Percentiles rank a stretch among this genome's conserved stretches.
Evolutionary conservation across 2,329 filamentous ascomycete genomes (phyloP).

Genomic region (Zymoseptoria pseudotritici): DNA sequence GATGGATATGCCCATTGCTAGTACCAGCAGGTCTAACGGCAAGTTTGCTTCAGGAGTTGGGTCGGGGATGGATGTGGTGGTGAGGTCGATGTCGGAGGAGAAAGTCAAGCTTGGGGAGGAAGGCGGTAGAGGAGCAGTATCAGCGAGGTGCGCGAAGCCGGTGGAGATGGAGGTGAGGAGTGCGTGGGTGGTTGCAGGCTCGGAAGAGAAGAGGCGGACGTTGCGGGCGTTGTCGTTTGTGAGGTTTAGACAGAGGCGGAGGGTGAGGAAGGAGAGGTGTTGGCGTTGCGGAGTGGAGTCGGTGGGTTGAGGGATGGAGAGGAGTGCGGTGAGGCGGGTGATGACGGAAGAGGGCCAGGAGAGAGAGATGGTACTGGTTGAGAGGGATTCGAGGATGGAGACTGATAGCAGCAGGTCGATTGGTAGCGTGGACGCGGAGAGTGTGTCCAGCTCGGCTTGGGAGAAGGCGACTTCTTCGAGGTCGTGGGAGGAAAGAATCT

Average conservation of each 20-base stretch:
- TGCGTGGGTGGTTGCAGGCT: constrained; percentile 41
- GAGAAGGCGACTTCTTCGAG: constrained; percentile 13
- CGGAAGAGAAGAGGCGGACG: constrained; percentile 58
- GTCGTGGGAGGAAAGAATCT: constrained; percentile 37
- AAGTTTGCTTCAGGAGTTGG: not conserved
- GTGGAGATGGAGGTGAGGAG: constrained; percentile 24
- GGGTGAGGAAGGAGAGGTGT: constrained; percentile 36
- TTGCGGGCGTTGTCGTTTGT: constrained; percentile 71
- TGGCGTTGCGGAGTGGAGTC: constrained; percentile 3
- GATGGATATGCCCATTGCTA: constrained; percentile 75
- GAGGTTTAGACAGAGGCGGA: constrained; percentile 73
- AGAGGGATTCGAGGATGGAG: constrained; percentile 31
- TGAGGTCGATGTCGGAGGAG: constrained; percentile 32
- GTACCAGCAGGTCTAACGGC: constrained; percentile 60
- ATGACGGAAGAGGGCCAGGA: constrained; percentile 21
- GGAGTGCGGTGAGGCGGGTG: constrained; percentile 12
- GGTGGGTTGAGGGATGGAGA: constrained; percentile 10
- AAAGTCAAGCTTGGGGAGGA: not conserved
- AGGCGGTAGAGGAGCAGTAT: not conserved
- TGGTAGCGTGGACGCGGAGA: constrained; percentile 30
- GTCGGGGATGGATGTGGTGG: constrained; percentile 41
- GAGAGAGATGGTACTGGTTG: constrained; percentile 16
- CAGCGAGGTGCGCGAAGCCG: constrained; percentile 20
- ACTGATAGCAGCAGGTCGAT: constrained; percentile 41
- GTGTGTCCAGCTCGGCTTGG: constrained; percentile 6